Conservation (phyloP, 176 grass and related monocot genomes). For the Cymbopogon citratus region DNA sequence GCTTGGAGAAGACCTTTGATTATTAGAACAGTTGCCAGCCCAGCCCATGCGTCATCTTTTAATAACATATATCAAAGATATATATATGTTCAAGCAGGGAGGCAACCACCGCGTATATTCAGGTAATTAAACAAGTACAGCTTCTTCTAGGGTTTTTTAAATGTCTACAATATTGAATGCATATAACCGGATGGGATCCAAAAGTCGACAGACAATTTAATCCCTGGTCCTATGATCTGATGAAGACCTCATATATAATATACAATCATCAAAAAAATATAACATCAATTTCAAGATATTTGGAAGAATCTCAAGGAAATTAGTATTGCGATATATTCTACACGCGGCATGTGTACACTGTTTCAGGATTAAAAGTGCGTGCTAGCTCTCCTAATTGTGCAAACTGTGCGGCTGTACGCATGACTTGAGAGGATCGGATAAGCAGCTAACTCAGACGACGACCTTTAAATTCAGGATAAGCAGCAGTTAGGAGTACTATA, state of each 20-base stretch:
- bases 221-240: neutral
- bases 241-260: neutral
- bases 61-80: neutral
- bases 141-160: neutral
- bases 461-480: conserved; percentile 13
- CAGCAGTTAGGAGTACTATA: neutral
- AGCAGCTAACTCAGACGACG: neutral
- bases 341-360: conserved; percentile 1
- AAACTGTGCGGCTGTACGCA: neutral
- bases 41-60: conserved; percentile 9
- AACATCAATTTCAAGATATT: neutral
- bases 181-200: neutral
- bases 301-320: neutral
- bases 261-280: neutral
- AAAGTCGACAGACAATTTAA: neutral
- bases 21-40: neutral
- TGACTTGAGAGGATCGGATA: neutral
- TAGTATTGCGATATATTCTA: neutral
- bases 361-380: neutral
- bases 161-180: neutral
- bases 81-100: neutral
- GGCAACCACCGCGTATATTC: neutral
- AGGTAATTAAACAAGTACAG: neutral
- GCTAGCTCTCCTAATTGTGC: neutral
- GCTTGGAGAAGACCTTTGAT: neutral